Base-by-base conservation (phyloP, 2,329 filamentous ascomycete genomes). In the Cladophialophora psammophila region DNA sequence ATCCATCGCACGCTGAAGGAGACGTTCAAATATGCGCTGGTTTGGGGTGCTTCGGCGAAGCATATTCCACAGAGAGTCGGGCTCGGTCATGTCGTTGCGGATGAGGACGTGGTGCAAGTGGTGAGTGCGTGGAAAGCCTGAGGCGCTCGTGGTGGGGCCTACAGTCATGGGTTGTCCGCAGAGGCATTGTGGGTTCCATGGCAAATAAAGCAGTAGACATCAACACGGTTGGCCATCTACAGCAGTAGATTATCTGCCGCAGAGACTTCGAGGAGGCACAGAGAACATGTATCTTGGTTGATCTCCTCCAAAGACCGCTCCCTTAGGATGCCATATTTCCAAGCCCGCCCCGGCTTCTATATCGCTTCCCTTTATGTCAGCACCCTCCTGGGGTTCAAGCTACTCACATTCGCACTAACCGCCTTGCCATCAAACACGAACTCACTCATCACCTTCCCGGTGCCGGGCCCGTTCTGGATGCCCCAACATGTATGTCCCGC, bases 401-500 rank as follows among this genome's bases (percentile, higher is more conserved):
- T 85, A 1, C 81, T 81, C 9, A 93, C 84, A 69, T 89, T 84
- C 4, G 91, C 90, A 72, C 90, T 93, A 74, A 79, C 88, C 0
- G 90, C 86, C 67, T 81, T 79, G 0, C 91, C 91, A 63, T 94
- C 91, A 74, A 94, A 88, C 1, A 95, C 81, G 78, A 91, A 88
- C 78, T 94, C 91, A 42, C 90, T 90, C 82, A 95, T 90, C 45
- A 94, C 78, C 79, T 90, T 92, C 3, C 92, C 92, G 7, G 94
- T 98, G 1, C 86, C 95, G 0, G 94, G 94, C 0, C 89, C 93
- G 80, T 99, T 98, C 81, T 98, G 94, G 26, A 99, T 97, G 0
- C 95, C 95, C 95, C 95, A 99, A 80, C 94, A 98, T 1, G 93
- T 97, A 82, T 99, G 95, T 0, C 95, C 95, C 0, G 92, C 86